Evolutionary conservation across 2,329 filamentous ascomycete genomes (phyloP).

Genomic region (Thielaviopsis ethacetica): DNA sequence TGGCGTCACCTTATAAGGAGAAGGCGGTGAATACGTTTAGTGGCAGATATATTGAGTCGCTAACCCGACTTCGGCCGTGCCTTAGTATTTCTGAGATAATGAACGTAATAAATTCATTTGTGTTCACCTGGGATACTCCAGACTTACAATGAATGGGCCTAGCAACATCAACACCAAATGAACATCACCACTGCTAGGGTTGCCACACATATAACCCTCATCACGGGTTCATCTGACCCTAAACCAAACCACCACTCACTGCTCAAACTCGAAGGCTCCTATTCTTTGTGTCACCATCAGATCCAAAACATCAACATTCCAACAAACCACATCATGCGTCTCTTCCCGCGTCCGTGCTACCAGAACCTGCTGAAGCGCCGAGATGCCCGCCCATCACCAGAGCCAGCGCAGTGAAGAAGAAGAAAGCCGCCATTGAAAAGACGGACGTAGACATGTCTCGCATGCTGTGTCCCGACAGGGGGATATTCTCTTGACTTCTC

Average conservation of each 20-base stretch:
- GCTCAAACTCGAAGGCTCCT: no score
- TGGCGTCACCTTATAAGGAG: not conserved
- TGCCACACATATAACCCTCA: no score
- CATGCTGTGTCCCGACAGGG: not conserved
- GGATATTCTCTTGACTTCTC: not conserved
- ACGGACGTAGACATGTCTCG: not conserved
- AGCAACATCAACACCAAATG: no score
- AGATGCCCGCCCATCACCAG: not conserved
- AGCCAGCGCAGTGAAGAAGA: no score
- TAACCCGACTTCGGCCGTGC: conserved; percentile 3
- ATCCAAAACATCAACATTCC: not conserved
- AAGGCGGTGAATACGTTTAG: not conserved
- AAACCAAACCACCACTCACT: no score
- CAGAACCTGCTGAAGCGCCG: not conserved
- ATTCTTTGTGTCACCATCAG: not conserved
- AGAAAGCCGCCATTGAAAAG: not conserved
- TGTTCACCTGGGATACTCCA: no score
- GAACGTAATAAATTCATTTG: no score
- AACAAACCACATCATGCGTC: not conserved
- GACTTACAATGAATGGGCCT: no score
- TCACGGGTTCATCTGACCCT: no score
- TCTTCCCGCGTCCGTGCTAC: not conserved
- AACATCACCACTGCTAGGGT: no score
- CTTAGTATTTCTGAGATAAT: no score
- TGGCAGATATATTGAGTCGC: not conserved